phyloP scores from a whole-genome alignment of 345 rosid species.

The Laguncularia racemosa region DNA sequence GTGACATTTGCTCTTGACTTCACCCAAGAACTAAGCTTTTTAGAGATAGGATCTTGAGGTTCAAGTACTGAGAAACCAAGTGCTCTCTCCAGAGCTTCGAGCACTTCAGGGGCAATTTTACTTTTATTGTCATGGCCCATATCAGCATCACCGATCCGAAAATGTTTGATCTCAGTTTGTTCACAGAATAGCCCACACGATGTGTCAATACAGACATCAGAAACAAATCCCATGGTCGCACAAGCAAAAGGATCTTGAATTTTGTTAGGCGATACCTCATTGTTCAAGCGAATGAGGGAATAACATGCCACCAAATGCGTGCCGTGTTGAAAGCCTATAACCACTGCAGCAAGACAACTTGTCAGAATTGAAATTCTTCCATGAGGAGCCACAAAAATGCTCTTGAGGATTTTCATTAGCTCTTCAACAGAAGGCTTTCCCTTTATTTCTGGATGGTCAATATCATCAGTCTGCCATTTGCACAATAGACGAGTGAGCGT shows the following conservation, averaged over 20 bases:
- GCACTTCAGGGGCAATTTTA: slow-evolving; percentile 2
- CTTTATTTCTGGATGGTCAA: slow-evolving; percentile 14
- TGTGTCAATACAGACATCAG: slow-evolving; percentile 14
- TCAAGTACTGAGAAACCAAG: slow-evolving; percentile 8
- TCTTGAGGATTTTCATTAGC: slow-evolving; percentile 8
- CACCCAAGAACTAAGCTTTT: no score
- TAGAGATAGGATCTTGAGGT: no score
- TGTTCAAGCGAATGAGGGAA: no score
- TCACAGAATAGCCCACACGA: neutral
- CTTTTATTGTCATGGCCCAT: no score
- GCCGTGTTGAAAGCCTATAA: neutral
- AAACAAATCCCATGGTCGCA: slow-evolving; percentile 18
- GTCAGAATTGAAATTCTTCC: slow-evolving; percentile 13
- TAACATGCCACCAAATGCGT: no score
- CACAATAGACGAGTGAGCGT: no score
- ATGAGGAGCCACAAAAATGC: slow-evolving; percentile 11
- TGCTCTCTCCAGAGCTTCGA: slow-evolving; percentile 11
- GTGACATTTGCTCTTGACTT: no score
- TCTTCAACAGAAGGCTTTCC: slow-evolving; percentile 3
- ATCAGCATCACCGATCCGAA: no score
- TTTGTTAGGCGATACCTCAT: neutral
- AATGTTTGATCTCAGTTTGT: no score
- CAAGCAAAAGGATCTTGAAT: slow-evolving; percentile 22
- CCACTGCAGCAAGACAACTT: slow-evolving; percentile 9
- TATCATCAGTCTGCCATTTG: slow-evolving; percentile 1